Conservation (phyloP, 805 yeast genomes). For the Lipomyces kockii region DNA sequence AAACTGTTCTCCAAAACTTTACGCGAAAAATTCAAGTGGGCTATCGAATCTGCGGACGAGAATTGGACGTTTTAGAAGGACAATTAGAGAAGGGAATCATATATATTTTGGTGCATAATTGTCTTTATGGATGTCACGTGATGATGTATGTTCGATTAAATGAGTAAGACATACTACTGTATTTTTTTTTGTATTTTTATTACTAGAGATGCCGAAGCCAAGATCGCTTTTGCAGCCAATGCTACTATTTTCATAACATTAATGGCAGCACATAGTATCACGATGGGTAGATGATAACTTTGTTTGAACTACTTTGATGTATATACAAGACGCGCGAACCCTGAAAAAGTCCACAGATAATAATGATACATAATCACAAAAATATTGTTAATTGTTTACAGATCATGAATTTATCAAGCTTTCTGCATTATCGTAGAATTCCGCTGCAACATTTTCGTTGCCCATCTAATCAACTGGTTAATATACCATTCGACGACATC, state of each 20-base stretch:
- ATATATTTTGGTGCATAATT: too few species aligned
- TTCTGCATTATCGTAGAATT: background rate
- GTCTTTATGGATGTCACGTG: too few species aligned
- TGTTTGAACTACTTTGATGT: background rate
- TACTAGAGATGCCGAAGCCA: background rate
- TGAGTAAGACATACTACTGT: background rate
- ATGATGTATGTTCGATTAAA: background rate
- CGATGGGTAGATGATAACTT: background rate
- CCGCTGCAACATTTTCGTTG: conserved; percentile 7
- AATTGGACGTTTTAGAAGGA: conserved; percentile 75
- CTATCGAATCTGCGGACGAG: conserved; percentile 86
- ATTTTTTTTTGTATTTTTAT: background rate
- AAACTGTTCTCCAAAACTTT: conserved; percentile 88
- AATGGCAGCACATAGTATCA: background rate
- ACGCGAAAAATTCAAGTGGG: conserved; percentile 94
- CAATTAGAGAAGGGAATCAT: background rate
- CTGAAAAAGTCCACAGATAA: background rate
- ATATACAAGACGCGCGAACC: background rate
- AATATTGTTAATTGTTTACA: background rate
- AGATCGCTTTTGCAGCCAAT: background rate
- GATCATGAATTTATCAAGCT: background rate
- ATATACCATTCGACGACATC: background rate
- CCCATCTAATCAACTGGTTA: conserved; percentile 5
- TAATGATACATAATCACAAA: background rate
- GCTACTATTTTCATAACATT: background rate